Base-by-base conservation (phyloP, 805 yeast genomes). In the Maudiozyma bulderi region DNA sequence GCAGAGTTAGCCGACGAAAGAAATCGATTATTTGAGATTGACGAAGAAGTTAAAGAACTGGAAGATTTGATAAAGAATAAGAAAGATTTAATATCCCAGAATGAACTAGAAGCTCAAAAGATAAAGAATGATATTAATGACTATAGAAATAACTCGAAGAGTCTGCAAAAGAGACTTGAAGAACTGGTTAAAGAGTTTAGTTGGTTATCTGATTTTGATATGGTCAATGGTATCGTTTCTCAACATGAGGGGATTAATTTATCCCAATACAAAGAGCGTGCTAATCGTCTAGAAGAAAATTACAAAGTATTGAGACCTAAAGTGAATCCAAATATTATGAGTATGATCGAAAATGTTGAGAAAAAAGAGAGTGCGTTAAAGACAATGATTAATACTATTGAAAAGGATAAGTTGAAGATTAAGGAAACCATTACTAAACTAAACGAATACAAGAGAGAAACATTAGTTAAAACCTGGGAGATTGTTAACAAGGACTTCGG, bases 401-500 rank as follows among this genome's bases (percentile, higher is more conserved):
- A 86, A 57, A 85, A 81, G 66, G 97, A 91, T 66, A 89, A 89
- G 67, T 68, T 80, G 9, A 91, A 91, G 71, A 90, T 93, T 56
- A 90, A 84, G 57, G 90, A 86, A 54, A 90, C 98, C 0, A 83
- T 93, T 42, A 75, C 73, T 7, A 86, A 87, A 47, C 74, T 93
- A 55, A 89, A 91, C 60, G 86, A 84, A 45, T 86, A 89, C 67
- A 90, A 93, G 64, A 74, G 86, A 43, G 84, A 84, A 34, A 89
- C 96, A 0, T 73, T 93, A 52, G 75, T 84, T 40, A 78, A 81
- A 48, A 91, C 97, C 0, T 91, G 91, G 82, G 76, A 80, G 54
- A 86, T 86, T 60, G 98, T 93, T 8, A 81, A 91, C 5, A 75
- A 70, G 8, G 98, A 91, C 64, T 90, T 93, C 67, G 99, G 99